phyloP scores from a whole-genome alignment of 768 basidiomycete genomes.

The Calocybe cyanea region DNA sequence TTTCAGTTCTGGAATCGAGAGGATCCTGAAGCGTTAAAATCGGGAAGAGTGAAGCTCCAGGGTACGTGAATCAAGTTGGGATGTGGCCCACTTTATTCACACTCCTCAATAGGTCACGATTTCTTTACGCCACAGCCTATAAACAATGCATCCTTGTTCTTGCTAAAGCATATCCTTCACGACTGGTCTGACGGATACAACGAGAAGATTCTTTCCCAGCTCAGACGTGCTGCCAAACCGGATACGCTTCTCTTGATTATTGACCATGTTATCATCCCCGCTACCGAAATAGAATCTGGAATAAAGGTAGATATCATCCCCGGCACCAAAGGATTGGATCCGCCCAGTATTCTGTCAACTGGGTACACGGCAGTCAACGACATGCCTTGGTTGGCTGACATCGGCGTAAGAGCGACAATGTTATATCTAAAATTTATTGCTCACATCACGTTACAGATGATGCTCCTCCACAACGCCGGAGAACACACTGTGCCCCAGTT shows the following conservation, averaged over 20 bases:
- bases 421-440: background rate
- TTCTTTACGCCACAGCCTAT: slow-evolving; percentile 35
- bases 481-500: slow-evolving; percentile 7
- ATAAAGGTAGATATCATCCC: background rate
- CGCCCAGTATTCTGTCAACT: slow-evolving; percentile 7
- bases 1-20: slow-evolving; percentile 21
- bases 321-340: background rate
- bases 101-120: slow-evolving; percentile 22
- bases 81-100: background rate
- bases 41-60: slow-evolving; percentile 1
- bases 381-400: slow-evolving; percentile 6
- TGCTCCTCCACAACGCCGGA: slow-evolving; percentile 6
- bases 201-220: slow-evolving; percentile 26
- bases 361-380: slow-evolving; percentile 7
- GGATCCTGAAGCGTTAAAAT: slow-evolving; percentile 2
- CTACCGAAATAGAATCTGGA: background rate
- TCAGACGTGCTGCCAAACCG: slow-evolving; percentile 28
- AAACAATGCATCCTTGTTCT: slow-evolving; percentile 30
- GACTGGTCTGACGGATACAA: slow-evolving; percentile 33
- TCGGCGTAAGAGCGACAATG: background rate
- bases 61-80: background rate
- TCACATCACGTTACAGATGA: slow-evolving; percentile 5
- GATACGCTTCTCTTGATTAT: slow-evolving; percentile 33
- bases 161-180: slow-evolving; percentile 33
- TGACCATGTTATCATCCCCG: slow-evolving; percentile 30